These are phyloP conservation scores for Pulveroboletus sp. DNA, from an alignment of 768 basidiomycete genomes.

Conservation along the genomic window DNA sequence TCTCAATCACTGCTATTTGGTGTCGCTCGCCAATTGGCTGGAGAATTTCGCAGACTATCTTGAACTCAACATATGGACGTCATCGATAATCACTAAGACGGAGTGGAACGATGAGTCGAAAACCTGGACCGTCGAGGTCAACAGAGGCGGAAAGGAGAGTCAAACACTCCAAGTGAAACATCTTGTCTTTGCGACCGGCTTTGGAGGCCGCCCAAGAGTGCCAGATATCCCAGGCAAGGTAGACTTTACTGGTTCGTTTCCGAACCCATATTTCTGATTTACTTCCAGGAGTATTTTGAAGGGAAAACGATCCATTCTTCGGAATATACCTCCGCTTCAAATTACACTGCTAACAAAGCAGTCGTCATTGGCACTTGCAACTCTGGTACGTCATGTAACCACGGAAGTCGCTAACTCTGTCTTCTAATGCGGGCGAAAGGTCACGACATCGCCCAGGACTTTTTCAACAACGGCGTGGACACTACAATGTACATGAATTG, in stretches of 20 bases:
- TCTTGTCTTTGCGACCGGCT: conserved; percentile 56
- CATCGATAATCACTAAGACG: conserved; percentile 39
- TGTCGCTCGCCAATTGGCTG: conserved; percentile 63
- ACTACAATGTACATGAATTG: conserved; percentile 21
- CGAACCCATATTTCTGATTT: neutral
- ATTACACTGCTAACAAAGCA: conserved; percentile 60
- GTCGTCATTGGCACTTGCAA: conserved; percentile 69
- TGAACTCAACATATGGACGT: conserved; percentile 65
- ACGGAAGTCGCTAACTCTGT: neutral
- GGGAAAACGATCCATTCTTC: conserved; percentile 55
- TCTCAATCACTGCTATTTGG: conserved; percentile 37
- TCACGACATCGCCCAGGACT: conserved; percentile 40
- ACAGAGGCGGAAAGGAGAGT: conserved; percentile 29
- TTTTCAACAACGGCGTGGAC: conserved; percentile 28
- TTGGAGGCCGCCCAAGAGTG: conserved; percentile 42
- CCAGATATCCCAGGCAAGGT: conserved; percentile 46
- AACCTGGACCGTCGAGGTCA: conserved; percentile 46
- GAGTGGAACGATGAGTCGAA: conserved; percentile 36
- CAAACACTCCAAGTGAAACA: conserved; percentile 44
- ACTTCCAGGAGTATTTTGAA: conserved; percentile 45
- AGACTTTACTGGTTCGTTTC: neutral
- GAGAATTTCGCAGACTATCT: conserved; percentile 58
- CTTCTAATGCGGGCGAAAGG: conserved; percentile 18
- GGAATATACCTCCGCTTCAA: conserved; percentile 44
- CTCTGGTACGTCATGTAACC: conserved; percentile 39